Conservation (phyloP, 2,329 filamentous ascomycete genomes). For the Pleoardoris graminearum region DNA sequence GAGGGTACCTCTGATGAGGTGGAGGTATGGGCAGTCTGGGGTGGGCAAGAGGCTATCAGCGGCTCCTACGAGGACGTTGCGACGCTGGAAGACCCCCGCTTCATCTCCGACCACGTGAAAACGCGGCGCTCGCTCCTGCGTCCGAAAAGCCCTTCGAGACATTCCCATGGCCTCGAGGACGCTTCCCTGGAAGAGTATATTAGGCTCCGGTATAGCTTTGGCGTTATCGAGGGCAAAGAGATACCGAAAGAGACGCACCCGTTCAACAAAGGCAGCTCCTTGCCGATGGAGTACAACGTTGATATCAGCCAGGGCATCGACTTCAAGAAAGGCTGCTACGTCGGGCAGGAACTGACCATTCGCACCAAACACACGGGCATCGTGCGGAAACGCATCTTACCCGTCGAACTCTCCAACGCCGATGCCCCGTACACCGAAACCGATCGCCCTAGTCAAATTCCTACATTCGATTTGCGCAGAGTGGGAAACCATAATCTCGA, state of each 20-base stretch:
- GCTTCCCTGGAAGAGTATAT: slow-evolving; percentile 59
- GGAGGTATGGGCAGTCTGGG: slow-evolving; percentile 76
- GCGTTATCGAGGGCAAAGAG: slow-evolving; percentile 88
- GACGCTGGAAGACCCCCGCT: slow-evolving; percentile 28
- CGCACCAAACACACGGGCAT: slow-evolving; percentile 93
- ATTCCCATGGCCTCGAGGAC: background rate
- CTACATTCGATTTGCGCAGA: slow-evolving; percentile 44
- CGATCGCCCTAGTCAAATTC: background rate
- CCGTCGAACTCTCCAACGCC: slow-evolving; percentile 68
- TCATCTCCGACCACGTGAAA: slow-evolving; percentile 9
- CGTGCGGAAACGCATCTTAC: slow-evolving; percentile 85
- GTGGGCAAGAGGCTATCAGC: slow-evolving; percentile 28
- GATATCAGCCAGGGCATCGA: slow-evolving; percentile 85
- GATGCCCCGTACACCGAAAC: background rate
- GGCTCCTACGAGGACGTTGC: slow-evolving; percentile 9
- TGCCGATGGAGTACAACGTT: slow-evolving; percentile 88
- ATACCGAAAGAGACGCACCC: slow-evolving; percentile 64
- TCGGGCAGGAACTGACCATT: slow-evolving; percentile 95
- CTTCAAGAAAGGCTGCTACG: slow-evolving; percentile 95
- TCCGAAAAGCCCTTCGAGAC: background rate
- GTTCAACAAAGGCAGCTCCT: slow-evolving; percentile 48
- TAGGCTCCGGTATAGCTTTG: slow-evolving; percentile 75
- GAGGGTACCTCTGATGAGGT: slow-evolving; percentile 49
- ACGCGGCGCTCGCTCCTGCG: slow-evolving; percentile 19
- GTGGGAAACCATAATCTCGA: slow-evolving; percentile 17